Conservation (phyloP, 768 basidiomycete species). For the Tricholoma bakamatsutake region DNA sequence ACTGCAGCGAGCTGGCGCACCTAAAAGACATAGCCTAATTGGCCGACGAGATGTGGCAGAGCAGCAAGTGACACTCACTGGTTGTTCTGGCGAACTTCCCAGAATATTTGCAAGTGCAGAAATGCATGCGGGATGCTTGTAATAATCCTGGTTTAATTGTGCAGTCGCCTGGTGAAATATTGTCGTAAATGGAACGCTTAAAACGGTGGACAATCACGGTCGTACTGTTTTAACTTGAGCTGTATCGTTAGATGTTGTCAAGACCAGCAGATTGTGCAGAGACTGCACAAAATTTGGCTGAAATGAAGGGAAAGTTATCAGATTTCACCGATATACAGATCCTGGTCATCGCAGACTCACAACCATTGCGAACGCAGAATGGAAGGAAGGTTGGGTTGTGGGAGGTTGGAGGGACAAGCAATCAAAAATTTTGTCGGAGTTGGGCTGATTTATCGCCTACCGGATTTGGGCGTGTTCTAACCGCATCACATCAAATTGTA, state of each 20-base stretch:
- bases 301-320: slow-evolving; percentile 18
- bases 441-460: slow-evolving; percentile 34
- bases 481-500: too few relatives aligned
- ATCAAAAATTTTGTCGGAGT: slow-evolving; percentile 55
- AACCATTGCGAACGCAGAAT: slow-evolving; percentile 35
- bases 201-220: slow-evolving; percentile 1
- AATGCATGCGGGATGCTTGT: slow-evolving; percentile 88
- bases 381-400: slow-evolving; percentile 16
- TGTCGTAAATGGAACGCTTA: background rate
- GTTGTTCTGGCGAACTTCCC: slow-evolving; percentile 74
- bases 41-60: slow-evolving; percentile 1
- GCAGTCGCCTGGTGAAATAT: slow-evolving; percentile 68
- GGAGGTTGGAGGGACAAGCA: slow-evolving; percentile 15
- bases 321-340: slow-evolving; percentile 6
- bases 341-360: slow-evolving; percentile 27
- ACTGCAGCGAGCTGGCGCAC: slow-evolving; percentile 96
- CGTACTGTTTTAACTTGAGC: slow-evolving; percentile 82
- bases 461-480: slow-evolving; percentile 1
- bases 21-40: slow-evolving; percentile 33
- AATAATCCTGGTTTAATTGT: slow-evolving; percentile 86
- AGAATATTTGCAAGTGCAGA: slow-evolving; percentile 85
- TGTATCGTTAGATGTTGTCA: slow-evolving; percentile 87
- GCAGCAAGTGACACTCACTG: slow-evolving; percentile 47
- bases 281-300: slow-evolving; percentile 73
- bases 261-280: slow-evolving; percentile 80